Evolutionary conservation across 169 alveolate species (phyloP).

Genomic region (Perkinsus chesapeaki): DNA sequence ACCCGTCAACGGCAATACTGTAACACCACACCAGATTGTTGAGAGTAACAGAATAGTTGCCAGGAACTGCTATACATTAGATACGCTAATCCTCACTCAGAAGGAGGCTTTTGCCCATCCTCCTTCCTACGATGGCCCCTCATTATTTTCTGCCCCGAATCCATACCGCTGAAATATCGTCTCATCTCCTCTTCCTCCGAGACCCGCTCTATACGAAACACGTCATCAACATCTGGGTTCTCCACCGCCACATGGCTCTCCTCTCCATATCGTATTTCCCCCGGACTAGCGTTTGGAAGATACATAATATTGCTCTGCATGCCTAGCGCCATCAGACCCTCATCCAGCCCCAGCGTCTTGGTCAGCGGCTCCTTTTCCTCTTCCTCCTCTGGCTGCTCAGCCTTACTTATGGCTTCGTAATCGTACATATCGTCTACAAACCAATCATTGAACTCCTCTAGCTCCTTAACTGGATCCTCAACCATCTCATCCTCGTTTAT

Average conservation of each 20-base stretch:
- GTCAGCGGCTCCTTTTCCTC: not conserved
- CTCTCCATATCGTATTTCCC: not conserved
- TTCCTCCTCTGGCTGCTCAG: not conserved
- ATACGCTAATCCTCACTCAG: not conserved
- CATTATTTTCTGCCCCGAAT: not conserved
- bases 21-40: too few species aligned
- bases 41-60: too few species aligned
- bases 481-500: not conserved
- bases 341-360: not conserved
- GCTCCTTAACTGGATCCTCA: not conserved
- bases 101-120: not conserved
- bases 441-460: not conserved
- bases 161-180: not conserved
- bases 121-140: not conserved
- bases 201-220: not conserved
- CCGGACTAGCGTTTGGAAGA: not conserved
- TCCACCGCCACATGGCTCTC: not conserved
- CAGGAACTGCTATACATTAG: not conserved
- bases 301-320: not conserved
- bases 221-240: not conserved
- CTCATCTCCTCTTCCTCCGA: not conserved
- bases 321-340: not conserved
- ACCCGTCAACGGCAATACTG: too few species aligned
- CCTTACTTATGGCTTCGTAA: not conserved
- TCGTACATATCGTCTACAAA: not conserved